Conservation (phyloP, 1,284 basidiomycete species). For the Fereydounia khargensis region DNA sequence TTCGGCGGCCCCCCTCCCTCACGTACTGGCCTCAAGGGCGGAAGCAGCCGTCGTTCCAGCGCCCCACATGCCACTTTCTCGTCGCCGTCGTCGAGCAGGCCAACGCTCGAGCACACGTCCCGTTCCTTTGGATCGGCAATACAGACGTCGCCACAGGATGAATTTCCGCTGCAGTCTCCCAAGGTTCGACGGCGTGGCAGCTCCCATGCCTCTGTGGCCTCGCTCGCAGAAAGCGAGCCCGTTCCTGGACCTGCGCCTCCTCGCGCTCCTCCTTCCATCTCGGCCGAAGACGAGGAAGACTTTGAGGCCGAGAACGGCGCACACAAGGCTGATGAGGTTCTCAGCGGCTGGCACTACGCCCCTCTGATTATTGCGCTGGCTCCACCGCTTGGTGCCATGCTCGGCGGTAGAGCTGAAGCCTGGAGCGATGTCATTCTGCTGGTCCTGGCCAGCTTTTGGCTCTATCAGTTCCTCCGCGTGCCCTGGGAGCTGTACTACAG, state of each 20-base stretch:
- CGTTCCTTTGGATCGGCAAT: neutral
- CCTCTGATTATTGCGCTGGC: conserved; percentile 44
- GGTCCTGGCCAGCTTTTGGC: conserved; percentile 56
- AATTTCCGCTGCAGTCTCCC: neutral
- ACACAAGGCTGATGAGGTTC: conserved; percentile 11
- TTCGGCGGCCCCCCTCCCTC: conserved; percentile 5
- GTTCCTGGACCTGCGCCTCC: neutral
- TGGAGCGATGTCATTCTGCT: conserved; percentile 59
- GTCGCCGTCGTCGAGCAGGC: neutral
- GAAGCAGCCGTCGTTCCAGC: conserved; percentile 53
- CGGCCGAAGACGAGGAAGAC: conserved; percentile 58
- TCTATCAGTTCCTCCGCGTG: conserved; percentile 44
- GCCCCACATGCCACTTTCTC: neutral
- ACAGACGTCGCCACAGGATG: no score
- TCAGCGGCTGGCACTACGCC: conserved; percentile 47
- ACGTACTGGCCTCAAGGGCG: conserved; percentile 65
- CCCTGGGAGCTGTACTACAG: conserved; percentile 36
- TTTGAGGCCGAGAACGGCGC: conserved; percentile 69
- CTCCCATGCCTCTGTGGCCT: neutral
- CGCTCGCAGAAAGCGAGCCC: neutral
- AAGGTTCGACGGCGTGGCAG: neutral
- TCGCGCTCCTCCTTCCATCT: conserved; percentile 64
- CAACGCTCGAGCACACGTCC: neutral
- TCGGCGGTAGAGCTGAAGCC: conserved; percentile 55
- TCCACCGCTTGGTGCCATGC: conserved; percentile 39